Conservation (phyloP, 768 basidiomycete species). For the Kwoniella dejecticola region DNA sequence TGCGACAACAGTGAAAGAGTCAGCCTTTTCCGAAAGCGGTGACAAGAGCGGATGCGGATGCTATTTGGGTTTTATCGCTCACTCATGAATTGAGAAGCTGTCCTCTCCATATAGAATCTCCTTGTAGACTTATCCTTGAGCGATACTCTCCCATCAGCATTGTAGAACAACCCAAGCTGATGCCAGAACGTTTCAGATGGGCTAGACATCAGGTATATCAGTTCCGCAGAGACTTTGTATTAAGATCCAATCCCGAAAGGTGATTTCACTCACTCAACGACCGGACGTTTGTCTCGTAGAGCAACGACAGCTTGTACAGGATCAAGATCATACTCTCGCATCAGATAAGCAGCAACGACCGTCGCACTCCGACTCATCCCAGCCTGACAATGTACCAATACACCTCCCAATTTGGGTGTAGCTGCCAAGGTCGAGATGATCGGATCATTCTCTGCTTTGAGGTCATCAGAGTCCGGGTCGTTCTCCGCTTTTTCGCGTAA, state of each 20-base stretch:
- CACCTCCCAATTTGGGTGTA: slow-evolving; percentile 59
- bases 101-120: slow-evolving; percentile 79
- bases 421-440: slow-evolving; percentile 13
- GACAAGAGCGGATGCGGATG: background rate
- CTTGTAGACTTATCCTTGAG: slow-evolving; percentile 70
- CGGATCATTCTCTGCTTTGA: slow-evolving; percentile 59
- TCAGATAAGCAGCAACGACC: slow-evolving; percentile 83
- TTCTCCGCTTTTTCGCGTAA: slow-evolving; percentile 16
- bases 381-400: slow-evolving; percentile 87
- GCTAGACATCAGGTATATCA: slow-evolving; percentile 56
- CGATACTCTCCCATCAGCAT: slow-evolving; percentile 69
- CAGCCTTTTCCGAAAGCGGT: background rate
- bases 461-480: slow-evolving; percentile 61
- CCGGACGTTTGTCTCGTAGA: slow-evolving; percentile 68
- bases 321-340: slow-evolving; percentile 69
- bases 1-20: background rate
- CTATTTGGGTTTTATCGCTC: no score
- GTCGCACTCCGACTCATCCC: slow-evolving; percentile 88
- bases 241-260: background rate
- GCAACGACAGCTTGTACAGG: slow-evolving; percentile 67
- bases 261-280: slow-evolving; percentile 65
- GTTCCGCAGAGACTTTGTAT: background rate
- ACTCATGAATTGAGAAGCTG: slow-evolving; percentile 78
- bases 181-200: slow-evolving; percentile 82
- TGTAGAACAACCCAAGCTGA: slow-evolving; percentile 78